These are phyloP conservation scores for Spathaspora arborariae DNA, from an alignment of 805 yeast genomes.

Conservation along the genomic window DNA sequence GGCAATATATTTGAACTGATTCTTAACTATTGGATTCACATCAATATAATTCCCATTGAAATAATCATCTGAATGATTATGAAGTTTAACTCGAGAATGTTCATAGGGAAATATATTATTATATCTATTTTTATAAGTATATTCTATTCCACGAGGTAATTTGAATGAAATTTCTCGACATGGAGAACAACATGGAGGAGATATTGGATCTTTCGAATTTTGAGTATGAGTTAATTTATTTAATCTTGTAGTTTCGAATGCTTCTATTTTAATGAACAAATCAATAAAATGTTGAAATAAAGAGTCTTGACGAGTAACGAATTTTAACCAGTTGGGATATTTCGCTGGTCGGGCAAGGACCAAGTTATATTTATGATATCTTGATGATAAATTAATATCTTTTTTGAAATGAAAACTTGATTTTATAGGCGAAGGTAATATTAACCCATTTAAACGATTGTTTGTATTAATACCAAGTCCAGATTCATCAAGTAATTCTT, in stretches of 20 bases:
- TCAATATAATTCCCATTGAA: conserved; percentile 43
- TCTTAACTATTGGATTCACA: conserved; percentile 19
- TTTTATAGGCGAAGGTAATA: conserved; percentile 38
- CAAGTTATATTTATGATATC: conserved; percentile 18
- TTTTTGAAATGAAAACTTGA: conserved; percentile 32
- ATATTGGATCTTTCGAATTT: not conserved
- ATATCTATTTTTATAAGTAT: conserved; percentile 43
- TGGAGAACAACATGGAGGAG: conserved; percentile 35
- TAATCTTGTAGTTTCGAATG: conserved; percentile 31
- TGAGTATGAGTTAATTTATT: conserved; percentile 13
- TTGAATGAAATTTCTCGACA: conserved; percentile 38
- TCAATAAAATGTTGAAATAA: conserved; percentile 22
- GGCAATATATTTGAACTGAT: conserved; percentile 33
- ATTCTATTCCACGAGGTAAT: conserved; percentile 42
- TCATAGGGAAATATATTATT: conserved; percentile 48
- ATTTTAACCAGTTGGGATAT: conserved; percentile 33
- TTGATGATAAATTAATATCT: conserved; percentile 7
- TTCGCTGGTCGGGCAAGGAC: conserved; percentile 15
- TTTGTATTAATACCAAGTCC: not conserved
- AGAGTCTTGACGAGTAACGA: conserved; percentile 12
- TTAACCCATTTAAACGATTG: conserved; percentile 33
- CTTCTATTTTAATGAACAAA: conserved; percentile 37
- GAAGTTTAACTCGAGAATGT: conserved; percentile 40
- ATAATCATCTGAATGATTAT: conserved; percentile 31
- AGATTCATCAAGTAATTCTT: not conserved